Conservation (phyloP, 1,284 basidiomycete species). For the Polyporus tsugae region DNA sequence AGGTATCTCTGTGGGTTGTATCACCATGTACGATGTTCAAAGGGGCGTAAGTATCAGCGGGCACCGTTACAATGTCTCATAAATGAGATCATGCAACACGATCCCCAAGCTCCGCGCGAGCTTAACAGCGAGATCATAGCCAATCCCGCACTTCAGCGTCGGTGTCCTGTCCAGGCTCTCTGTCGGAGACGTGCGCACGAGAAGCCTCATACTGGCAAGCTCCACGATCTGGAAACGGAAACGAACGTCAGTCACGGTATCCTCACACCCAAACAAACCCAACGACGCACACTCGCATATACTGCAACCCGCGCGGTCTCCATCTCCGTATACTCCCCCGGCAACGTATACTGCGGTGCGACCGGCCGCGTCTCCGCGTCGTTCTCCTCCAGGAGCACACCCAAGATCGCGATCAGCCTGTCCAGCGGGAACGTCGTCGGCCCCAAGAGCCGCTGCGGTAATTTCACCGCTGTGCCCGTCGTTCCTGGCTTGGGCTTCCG, state of each 20-base stretch:
- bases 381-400: slow-evolving; percentile 85
- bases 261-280: neutral
- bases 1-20: no score
- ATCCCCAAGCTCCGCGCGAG: slow-evolving; percentile 74
- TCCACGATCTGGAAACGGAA: slow-evolving; percentile 67
- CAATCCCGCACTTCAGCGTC: slow-evolving; percentile 79
- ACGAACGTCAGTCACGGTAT: neutral
- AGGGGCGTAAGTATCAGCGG: neutral
- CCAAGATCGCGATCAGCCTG: slow-evolving; percentile 84
- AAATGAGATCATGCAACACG: slow-evolving; percentile 74
- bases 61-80: slow-evolving; percentile 55
- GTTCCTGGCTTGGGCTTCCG: slow-evolving; percentile 48
- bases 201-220: slow-evolving; percentile 70
- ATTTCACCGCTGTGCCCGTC: slow-evolving; percentile 57
- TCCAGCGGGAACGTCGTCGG: slow-evolving; percentile 87
- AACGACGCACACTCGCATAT: slow-evolving; percentile 55
- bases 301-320: slow-evolving; percentile 69
- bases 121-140: slow-evolving; percentile 66
- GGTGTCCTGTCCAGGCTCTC: slow-evolving; percentile 77
- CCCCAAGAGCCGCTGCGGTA: slow-evolving; percentile 83
- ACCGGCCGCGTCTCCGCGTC: slow-evolving; percentile 62
- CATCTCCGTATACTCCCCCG: slow-evolving; percentile 74
- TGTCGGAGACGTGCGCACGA: slow-evolving; percentile 70
- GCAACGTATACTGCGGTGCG: slow-evolving; percentile 56
- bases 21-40: no score